Conservation (phyloP, 306 rosid species). For the Begonia fuchsioides region DNA sequence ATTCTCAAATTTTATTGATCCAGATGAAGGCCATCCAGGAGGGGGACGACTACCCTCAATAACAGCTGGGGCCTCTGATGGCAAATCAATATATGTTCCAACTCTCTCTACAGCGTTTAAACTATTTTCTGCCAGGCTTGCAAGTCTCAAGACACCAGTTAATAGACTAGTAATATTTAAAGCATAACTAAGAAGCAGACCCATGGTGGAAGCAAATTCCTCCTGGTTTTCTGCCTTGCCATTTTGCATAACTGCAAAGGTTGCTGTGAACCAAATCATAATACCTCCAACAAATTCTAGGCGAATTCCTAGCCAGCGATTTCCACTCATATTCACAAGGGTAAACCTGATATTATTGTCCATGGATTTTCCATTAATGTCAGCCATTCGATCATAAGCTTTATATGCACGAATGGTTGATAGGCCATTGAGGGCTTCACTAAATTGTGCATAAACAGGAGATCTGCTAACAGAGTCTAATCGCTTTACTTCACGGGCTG, state of each 20-base stretch:
- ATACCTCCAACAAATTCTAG: constrained; percentile 32
- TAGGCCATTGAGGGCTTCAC: constrained; percentile 88
- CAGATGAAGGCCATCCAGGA: constrained; percentile 36
- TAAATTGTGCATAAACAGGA: constrained; percentile 93
- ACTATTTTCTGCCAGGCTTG: constrained; percentile 40
- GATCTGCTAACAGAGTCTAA: constrained; percentile 86
- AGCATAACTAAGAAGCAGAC: constrained; percentile 61
- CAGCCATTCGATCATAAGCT: constrained; percentile 89
- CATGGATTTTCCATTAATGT: constrained; percentile 43
- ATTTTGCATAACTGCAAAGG: constrained; percentile 41
- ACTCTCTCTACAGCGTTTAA: constrained; percentile 63
- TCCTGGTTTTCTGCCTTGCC: constrained; percentile 29
- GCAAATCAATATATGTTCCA: constrained; percentile 70
- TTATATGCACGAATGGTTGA: constrained; percentile 77
- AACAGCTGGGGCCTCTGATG: constrained; percentile 39
- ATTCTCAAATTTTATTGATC: constrained; percentile 26
- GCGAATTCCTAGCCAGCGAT: constrained; percentile 38
- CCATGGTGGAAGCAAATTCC: constrained; percentile 40
- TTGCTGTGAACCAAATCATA: constrained; percentile 42
- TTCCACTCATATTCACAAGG: constrained; percentile 28
- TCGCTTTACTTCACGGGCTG: constrained; percentile 87
- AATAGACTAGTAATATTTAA: constrained; percentile 68
- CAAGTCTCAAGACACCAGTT: constrained; percentile 73
- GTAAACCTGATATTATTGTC: constrained; percentile 30
- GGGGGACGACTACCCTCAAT: constrained; percentile 33